Evolutionary conservation across 352 stramenopile genomes (phyloP), one percentile per base, ranked within the genome.

Genomic region (Phytopythium montanum): DNA sequence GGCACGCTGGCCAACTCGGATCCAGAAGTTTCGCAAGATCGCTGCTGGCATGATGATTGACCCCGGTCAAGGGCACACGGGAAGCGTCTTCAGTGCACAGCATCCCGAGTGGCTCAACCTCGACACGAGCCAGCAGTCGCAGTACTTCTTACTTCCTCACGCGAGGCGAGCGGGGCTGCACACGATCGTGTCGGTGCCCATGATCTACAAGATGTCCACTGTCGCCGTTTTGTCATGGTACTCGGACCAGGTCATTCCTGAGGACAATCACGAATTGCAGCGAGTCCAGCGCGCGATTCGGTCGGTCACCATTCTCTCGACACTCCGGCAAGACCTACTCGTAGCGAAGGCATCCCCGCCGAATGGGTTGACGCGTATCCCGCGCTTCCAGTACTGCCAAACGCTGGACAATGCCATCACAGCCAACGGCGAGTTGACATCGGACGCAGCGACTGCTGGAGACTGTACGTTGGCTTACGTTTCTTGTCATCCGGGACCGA

Each of bases 211-310:
- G 60, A 83, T 94, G 72, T 86, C 81, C 26, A 83, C 83, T 0
- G 73, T 94, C 34, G 84, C 84, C 9, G 81, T 94, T 18, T 50
- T 94, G n/a, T 90, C 81, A 9, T 94, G 81, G 84, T 94, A 90
- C 44, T 86, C 81, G 2, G 66, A 82, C 33, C 71, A 81, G 13
- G 56, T 68, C 10, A 62, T 87, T 38, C 31, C 49, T 1, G 82
- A 94, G 76, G 75, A 91, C 29, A 45, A 62, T 23, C 69, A 75
- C 25, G 81, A 92, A 53, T 45, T 94, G 3, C 80, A 90, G 60
- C 76, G 78, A 0, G 88, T 92, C 23, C 84, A 92, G 61, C 76
- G 79, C 1, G 65, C 90, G 13, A 46, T 91, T 54, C 76, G 83
- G 18, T 90, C 81, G 0, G 81, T 92, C 7, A 85, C 74, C 52